These are phyloP conservation scores for Ceratocystis papillata DNA, from an alignment of 2,329 filamentous ascomycete genomes.

Conservation along the genomic window DNA sequence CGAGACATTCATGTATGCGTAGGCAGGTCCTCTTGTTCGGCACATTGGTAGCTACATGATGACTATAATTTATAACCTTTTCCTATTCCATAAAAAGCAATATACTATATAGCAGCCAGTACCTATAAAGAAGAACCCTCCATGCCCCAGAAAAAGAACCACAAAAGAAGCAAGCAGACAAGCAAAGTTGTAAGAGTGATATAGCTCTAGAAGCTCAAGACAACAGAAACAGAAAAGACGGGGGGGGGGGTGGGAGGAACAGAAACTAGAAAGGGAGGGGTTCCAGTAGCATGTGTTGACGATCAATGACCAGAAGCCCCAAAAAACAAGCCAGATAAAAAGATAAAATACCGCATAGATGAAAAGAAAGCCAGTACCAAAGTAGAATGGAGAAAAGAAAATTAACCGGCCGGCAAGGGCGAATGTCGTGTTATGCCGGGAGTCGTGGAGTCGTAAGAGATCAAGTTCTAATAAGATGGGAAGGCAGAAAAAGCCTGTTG, in stretches of 20 bases:
- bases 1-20: not conserved
- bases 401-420: not conserved
- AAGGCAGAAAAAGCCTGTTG: not conserved
- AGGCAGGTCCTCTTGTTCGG: too few relatives aligned
- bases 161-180: not conserved
- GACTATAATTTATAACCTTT: not conserved
- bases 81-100: constrained; percentile 8
- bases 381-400: not conserved
- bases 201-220: constrained; percentile 2
- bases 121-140: not conserved
- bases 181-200: not conserved
- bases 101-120: not conserved
- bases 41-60: not conserved
- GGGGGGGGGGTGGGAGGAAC: not conserved
- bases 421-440: not conserved
- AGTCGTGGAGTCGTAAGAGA: constrained; percentile 6
- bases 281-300: not conserved
- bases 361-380: constrained; percentile 17
- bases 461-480: constrained; percentile 8
- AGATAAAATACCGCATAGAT: constrained; percentile 20
- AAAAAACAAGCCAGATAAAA: constrained; percentile 12
- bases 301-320: not conserved
- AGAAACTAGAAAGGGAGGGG: not conserved
- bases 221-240: not conserved
- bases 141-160: constrained; percentile 3